Conservation (phyloP, 345 rosid species). For the Syzygium jambos region DNA sequence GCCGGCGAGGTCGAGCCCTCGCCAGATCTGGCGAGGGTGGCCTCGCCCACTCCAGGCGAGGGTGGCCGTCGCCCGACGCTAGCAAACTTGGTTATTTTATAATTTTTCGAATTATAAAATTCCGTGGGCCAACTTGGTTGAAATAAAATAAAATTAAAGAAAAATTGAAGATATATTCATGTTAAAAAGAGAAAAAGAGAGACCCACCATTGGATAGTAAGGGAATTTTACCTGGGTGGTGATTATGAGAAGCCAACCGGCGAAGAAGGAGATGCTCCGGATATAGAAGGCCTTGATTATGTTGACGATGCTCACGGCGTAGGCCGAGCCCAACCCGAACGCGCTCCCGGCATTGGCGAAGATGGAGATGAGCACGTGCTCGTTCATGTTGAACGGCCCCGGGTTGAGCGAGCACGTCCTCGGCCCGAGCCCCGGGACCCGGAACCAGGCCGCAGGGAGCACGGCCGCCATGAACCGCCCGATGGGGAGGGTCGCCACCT, state of each 20-base stretch:
- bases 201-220: neutral
- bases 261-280: constrained; percentile 7
- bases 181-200: neutral
- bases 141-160: too few species aligned
- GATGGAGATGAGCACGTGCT: constrained; percentile 7
- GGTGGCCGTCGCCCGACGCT: too few species aligned
- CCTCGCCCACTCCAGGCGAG: too few species aligned
- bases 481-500: constrained; percentile 3
- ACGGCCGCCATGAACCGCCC: constrained; percentile 6
- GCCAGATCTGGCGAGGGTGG: too few species aligned
- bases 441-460: constrained; percentile 1
- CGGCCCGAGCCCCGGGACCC: neutral
- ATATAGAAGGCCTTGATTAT: constrained; percentile 8
- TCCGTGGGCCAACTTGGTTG: too few species aligned
- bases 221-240: constrained; percentile 1
- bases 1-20: too few species aligned
- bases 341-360: constrained; percentile 11
- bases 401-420: constrained; percentile 7
- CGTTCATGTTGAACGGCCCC: constrained; percentile 8
- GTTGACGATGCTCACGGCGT: neutral
- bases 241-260: constrained; percentile 4
- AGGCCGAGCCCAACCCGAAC: constrained; percentile 5
- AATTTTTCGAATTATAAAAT: too few species aligned
- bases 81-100: too few species aligned
- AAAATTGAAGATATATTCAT: neutral